Evolutionary conservation across 306 rosid species (phyloP), one percentile per base, ranked within the genome.

Genomic region (Cicer cuneatum): DNA sequence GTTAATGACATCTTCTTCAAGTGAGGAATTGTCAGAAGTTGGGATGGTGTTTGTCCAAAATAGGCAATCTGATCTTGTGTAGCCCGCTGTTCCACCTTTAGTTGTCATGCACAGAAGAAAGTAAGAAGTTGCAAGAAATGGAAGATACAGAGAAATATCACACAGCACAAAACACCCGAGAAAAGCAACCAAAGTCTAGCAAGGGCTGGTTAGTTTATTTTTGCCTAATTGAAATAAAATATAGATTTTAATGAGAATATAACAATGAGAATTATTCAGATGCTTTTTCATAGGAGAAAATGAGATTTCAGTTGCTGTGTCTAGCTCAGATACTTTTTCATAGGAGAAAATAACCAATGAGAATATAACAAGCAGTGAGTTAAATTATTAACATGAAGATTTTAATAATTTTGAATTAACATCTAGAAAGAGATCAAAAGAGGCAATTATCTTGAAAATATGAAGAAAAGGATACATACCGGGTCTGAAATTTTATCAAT

Each of bases 41-140:
- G 97, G 56, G 97, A 94, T 10, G 99, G 99, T 15, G 97, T 94
- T 83, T 94, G 97, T 66, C 99, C 99, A 81, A 92, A 94, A 87
- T 94, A 94, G 45, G 99, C 96, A 76, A 94, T 94, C 89, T 94
- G 99, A 86, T 94, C 99, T 86, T 94, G 97, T 46, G 92, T 89
- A 37, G 96, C 96, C 67, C 81, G 86, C 68, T 87, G 97, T 82
- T 94, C 96, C 63, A 84, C 93, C 99, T 94, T 78, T 81, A 71
- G 77, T 81, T 63, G 83, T 80, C 72, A 74, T 19, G 56, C 58
- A 71, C 60, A 70, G 11, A 71, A 48, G 60, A 71, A 66, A 65
- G 38, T 12, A 33, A 56, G 10, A 59, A 72, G 78, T 51, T 49
- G 39, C 33, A 73, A 19, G 77, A 62, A 59, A 13, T 40, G 65